Evolutionary conservation across 129 eudicot species (phyloP).

Genomic region (Artemisia argyi): DNA sequence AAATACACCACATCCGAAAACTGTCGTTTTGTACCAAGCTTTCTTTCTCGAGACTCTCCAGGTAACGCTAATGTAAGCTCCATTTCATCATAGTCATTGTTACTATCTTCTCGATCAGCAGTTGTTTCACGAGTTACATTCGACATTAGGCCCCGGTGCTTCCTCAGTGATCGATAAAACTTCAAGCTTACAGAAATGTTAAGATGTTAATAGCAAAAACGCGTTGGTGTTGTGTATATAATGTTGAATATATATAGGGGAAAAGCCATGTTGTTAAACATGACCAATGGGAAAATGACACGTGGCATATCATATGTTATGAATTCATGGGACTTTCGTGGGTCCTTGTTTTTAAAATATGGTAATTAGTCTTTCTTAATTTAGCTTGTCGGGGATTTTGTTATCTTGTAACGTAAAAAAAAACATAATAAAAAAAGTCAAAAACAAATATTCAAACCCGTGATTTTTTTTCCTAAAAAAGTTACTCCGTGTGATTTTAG

Average conservation of each 20-base stretch:
- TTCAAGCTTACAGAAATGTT: too few species aligned
- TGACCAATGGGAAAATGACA: constrained; percentile 1
- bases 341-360: neutral
- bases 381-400: constrained; percentile 14
- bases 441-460: neutral
- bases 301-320: constrained; percentile 15
- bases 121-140: constrained; percentile 3
- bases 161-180: neutral
- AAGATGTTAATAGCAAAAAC: too few species aligned
- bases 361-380: too few species aligned
- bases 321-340: constrained; percentile 11
- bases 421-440: neutral
- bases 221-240: too few species aligned
- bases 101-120: constrained; percentile 24
- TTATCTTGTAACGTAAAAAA: neutral
- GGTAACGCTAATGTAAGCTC: constrained; percentile 84
- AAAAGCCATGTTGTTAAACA: too few species aligned
- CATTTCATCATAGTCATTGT: constrained; percentile 47
- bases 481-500: neutral
- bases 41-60: constrained; percentile 38
- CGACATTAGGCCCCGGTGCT: constrained; percentile 5
- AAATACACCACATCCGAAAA: constrained; percentile 20
- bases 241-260: constrained; percentile 9
- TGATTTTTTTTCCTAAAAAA: neutral
- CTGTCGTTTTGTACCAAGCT: constrained; percentile 43